phyloP scores from a whole-genome alignment of 306 rosid species.

The Neltuma alba region DNA sequence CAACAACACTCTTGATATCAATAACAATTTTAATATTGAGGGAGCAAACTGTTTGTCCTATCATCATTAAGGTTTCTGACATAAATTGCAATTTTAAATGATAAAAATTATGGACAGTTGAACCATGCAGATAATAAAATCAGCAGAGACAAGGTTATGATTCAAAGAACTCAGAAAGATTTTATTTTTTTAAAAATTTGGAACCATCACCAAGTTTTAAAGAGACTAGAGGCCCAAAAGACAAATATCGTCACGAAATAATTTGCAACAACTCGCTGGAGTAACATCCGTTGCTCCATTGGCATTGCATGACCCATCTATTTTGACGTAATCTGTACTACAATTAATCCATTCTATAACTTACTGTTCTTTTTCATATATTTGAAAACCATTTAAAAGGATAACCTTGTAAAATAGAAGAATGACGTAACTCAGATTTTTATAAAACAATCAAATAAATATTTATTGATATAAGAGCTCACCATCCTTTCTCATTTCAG shows the following conservation, averaged over 20 bases:
- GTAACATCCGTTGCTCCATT: background rate
- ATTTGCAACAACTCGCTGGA: background rate
- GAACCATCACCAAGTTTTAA: background rate
- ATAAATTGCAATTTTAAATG: background rate
- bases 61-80: background rate
- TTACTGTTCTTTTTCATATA: background rate
- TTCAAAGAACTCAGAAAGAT: background rate
- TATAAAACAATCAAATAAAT: constrained; percentile 1
- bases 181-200: too few relatives aligned
- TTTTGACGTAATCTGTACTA: background rate
- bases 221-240: background rate
- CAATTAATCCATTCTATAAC: constrained; percentile 22
- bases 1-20: too few relatives aligned
- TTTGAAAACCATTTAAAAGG: constrained; percentile 10
- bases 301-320: background rate
- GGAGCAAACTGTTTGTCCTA: background rate
- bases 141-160: background rate
- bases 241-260: background rate
- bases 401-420: background rate
- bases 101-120: background rate
- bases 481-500: constrained; percentile 99
- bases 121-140: background rate
- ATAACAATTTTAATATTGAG: background rate
- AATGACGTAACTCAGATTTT: background rate
- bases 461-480: constrained; percentile 38